Base-by-base conservation (phyloP, 2,329 filamentous ascomycete genomes). In the Metarhizium album region DNA sequence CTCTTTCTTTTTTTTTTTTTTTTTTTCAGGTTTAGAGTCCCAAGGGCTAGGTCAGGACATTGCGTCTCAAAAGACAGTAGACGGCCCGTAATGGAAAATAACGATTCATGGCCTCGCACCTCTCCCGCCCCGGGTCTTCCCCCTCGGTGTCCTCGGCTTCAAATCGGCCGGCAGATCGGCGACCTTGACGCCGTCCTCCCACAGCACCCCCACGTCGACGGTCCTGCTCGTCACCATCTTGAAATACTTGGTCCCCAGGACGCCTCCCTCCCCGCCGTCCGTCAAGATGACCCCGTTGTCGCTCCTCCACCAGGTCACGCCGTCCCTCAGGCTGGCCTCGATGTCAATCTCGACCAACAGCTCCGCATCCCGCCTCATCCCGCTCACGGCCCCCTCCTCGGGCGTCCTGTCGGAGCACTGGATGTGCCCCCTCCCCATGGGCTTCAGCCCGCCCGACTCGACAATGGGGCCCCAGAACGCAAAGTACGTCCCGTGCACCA, bases 401-500 rank as follows among this genome's bases (percentile, higher is more conserved):
- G 87, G 89, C 5, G 82, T 80, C 47, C 22, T 47, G 18, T 52
- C 51, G 2, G 87, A 87, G 64, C 93, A 95, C 69, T 98, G 93
- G 27, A 97, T 84, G 62, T 97, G 91, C 55, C 86, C 94, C 49
- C 93, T 71, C 0, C 74, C 75, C 93, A 97, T 97, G 52, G 76
- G 78, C 58, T 80, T 82, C 52, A 98, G 70, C 0, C 91, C 90
- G 4, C 90, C 90, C 0, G 78, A 74, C n/a, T 75, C 74, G 11
- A 90, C 67, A 54, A 98, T 97, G 11, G 74, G 62, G 1, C 77
- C 71, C 85, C 90, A 96, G 20, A 86, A 85, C 14, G 79, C 78
- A 59, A 90, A 87, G 63, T 90, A 95, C 0, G 91, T 96, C 37
- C 93, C 91, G 69, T 97, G 90, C 2, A 97, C 80, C 3, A 90